phyloP scores from a whole-genome alignment of 306 rosid genomes.

The Lotus japonicus region DNA sequence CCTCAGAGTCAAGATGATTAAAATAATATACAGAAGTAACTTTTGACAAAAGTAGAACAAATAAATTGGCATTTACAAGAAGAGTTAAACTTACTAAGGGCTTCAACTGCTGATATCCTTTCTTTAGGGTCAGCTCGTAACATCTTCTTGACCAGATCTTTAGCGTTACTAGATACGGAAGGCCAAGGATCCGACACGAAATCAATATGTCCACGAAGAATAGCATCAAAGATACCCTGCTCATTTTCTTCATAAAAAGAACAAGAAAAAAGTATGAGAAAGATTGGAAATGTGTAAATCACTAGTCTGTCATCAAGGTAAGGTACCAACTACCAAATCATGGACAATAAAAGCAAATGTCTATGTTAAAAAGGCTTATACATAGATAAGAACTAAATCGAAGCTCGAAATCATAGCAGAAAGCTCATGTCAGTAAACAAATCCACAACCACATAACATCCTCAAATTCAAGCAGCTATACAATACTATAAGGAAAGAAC shows the following conservation, averaged over 20 bases:
- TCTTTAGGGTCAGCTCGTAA: constrained; percentile 65
- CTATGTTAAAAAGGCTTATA: not conserved
- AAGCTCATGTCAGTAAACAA: not conserved
- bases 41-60: not conserved
- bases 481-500: not conserved
- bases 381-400: not conserved
- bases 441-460: not conserved
- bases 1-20: not conserved
- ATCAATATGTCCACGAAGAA: constrained; percentile 85
- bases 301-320: not conserved
- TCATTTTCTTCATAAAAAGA: constrained; percentile 69
- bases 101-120: constrained; percentile 74
- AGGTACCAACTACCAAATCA: not conserved
- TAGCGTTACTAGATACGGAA: constrained; percentile 82
- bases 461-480: not conserved
- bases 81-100: constrained; percentile 60
- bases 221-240: constrained; percentile 76
- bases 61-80: not conserved
- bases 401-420: not conserved
- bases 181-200: constrained; percentile 94
- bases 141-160: constrained; percentile 88
- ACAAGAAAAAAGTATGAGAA: constrained; percentile 16
- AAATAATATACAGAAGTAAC: constrained; percentile 7
- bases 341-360: not conserved
- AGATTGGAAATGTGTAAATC: not conserved